Base-by-base conservation (phyloP, 768 basidiomycete genomes). In the Suillus paluster region DNA sequence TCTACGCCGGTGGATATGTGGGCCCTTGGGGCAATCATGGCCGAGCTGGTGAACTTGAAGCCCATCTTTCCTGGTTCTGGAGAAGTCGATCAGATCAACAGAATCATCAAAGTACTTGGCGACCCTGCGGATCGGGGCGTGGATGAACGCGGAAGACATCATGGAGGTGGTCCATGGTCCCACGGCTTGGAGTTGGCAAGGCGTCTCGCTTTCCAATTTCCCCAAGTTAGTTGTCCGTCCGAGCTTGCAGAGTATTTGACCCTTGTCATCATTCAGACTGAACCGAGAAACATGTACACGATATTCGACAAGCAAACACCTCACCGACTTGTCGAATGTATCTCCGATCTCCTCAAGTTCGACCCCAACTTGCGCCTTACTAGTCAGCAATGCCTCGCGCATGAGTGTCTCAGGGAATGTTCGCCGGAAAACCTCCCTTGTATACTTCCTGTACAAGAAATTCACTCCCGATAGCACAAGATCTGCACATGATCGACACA, bases 1-100 rank as follows among this genome's bases (percentile, higher is more conserved):
- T 96, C 94, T 11, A 92, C 91, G 69, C 95, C 97, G 4, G 97
- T 99, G 27, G 97, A 99, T 70, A 94, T 99, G 92, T 99, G 97
- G 97, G 97, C 97, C 2, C 80, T 99, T 57, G 97, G 97, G 15
- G 95, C 97, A 8, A 99, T 99, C 75, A 91, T 99, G 86, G 94
- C 96, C 6, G 97, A 99, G 76, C 81, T 98, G 59, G 84, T 97
- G 77, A 99, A 97, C 72, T 84, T 99, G 61, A 90, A 92, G 64
- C 97, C 97, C 5, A 78, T 99, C 44, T 99, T 99, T 74, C 97
- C 97, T 30, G 97, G 97, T 21, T 86, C 89, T 57, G 90, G 89
- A 71, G 95, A 97, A 72, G 80, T 92, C 58, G 97, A 99, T 79
- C 97, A 99, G 78, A 88, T 99, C 34, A 86, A 83, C 62, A 82